Evolutionary conservation across 2,329 filamentous ascomycete genomes (phyloP).

Genomic region (Beauveria sp.): DNA sequence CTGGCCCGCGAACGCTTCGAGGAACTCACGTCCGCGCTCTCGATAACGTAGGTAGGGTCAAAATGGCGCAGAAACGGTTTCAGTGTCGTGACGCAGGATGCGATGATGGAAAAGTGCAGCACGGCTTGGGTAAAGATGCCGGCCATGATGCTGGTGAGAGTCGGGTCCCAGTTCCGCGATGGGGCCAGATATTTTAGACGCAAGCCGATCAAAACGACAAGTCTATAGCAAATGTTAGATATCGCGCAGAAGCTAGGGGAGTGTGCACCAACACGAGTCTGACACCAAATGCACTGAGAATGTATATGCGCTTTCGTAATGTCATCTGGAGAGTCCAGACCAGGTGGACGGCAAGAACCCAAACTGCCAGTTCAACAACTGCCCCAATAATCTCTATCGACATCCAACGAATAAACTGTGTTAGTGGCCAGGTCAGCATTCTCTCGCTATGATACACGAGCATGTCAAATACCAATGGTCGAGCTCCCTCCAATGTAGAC

Average conservation of each 20-base stretch:
- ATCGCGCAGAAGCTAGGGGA: background rate
- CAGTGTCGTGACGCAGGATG: slow-evolving; percentile 8
- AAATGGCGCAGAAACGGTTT: slow-evolving; percentile 14
- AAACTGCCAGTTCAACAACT: background rate
- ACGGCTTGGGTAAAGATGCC: background rate
- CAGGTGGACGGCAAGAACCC: background rate
- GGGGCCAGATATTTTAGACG: slow-evolving; percentile 2
- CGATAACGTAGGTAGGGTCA: slow-evolving; percentile 9
- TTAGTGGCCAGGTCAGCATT: background rate
- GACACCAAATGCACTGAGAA: slow-evolving; percentile 5
- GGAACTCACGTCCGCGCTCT: slow-evolving; percentile 10
- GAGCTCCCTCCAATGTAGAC: slow-evolving; percentile 1
- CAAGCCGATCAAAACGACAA: background rate
- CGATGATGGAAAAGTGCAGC: slow-evolving; percentile 10
- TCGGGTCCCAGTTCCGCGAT: background rate
- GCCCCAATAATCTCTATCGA: background rate
- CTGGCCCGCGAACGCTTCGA: background rate
- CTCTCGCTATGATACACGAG: background rate
- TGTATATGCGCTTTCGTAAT: slow-evolving; percentile 8
- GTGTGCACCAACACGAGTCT: background rate
- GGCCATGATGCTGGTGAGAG: background rate
- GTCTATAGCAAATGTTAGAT: background rate
- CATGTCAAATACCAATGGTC: background rate
- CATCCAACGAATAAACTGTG: slow-evolving; percentile 6
- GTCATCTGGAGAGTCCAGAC: slow-evolving; percentile 10